Percentiles rank a stretch among this genome's conserved stretches.
These are phyloP conservation scores for Suillus brevipes DNA, from an alignment of 768 basidiomycete species.

Conservation along the genomic window DNA sequence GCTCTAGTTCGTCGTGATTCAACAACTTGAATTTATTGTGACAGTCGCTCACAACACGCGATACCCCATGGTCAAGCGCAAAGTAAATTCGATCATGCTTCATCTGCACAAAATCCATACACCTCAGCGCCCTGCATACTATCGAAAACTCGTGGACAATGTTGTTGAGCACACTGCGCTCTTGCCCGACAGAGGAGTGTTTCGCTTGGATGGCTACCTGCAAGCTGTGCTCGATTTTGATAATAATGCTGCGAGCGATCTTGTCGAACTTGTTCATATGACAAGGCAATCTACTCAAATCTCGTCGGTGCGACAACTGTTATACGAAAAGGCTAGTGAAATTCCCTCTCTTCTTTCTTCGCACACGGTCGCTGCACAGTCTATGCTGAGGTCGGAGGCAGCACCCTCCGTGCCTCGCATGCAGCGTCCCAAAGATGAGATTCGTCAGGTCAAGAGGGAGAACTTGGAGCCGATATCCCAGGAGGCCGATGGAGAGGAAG, in stretches of 20 bases:
- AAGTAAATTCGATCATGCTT: neutral
- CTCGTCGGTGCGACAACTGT: slow-evolving; percentile 25
- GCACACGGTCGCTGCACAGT: slow-evolving; percentile 15
- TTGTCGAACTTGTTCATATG: slow-evolving; percentile 28
- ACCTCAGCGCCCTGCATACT: neutral
- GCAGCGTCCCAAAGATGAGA: neutral
- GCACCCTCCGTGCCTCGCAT: slow-evolving; percentile 19
- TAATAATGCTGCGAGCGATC: slow-evolving; percentile 14
- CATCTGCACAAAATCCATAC: too few relatives aligned
- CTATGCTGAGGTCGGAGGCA: slow-evolving; percentile 17
- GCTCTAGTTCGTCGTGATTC: neutral
- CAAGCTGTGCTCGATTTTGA: slow-evolving; percentile 15
- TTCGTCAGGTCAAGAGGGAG: neutral
- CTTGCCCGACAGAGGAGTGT: neutral
- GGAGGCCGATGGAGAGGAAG: neutral
- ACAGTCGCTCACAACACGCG: neutral
- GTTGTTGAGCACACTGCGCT: neutral
- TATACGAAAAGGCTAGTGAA: slow-evolving; percentile 30
- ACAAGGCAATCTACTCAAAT: slow-evolving; percentile 1
- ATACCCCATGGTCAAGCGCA: neutral
- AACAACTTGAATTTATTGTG: neutral
- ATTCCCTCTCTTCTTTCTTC: slow-evolving; percentile 31
- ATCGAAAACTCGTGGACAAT: neutral
- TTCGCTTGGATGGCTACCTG: slow-evolving; percentile 13
- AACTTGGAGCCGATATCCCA: neutral